A percentile compares a stretch with the other conserved stretches of the same genome.
Evolutionary conservation across 352 stramenopile species (phyloP).

Genomic region (Phytophthora brassicae): DNA sequence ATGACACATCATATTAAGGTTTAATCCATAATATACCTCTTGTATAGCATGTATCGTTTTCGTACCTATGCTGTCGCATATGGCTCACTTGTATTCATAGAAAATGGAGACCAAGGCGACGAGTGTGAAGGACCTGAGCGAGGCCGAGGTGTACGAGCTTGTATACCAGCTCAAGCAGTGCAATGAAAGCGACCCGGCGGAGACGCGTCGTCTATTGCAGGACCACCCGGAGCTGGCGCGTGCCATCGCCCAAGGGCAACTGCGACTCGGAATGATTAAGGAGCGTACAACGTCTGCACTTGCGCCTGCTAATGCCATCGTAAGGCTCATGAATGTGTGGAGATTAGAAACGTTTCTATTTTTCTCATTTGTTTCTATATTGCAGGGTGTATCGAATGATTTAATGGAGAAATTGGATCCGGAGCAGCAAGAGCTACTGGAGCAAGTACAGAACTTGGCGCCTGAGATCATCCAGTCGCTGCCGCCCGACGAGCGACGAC

Average conservation of each 20-base stretch:
- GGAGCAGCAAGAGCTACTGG: constrained; percentile 77
- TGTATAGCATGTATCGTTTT: neutral
- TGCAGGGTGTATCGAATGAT: constrained; percentile 60
- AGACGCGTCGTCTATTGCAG: constrained; percentile 67
- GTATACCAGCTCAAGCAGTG: constrained; percentile 81
- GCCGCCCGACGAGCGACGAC: constrained; percentile 63
- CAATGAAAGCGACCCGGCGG: constrained; percentile 74
- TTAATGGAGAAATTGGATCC: constrained; percentile 71
- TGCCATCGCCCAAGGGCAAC: constrained; percentile 68
- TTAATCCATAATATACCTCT: neutral
- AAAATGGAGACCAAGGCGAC: constrained; percentile 33
- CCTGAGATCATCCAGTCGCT: constrained; percentile 81
- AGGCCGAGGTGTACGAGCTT: constrained; percentile 71
- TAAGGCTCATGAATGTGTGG: constrained; percentile 13
- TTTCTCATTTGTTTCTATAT: no score
- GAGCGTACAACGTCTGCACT: constrained; percentile 38
- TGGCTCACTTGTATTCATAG: neutral
- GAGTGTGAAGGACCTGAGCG: constrained; percentile 52
- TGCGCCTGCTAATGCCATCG: constrained; percentile 52
- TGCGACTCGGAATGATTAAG: constrained; percentile 74
- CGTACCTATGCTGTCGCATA: neutral
- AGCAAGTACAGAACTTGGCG: constrained; percentile 80
- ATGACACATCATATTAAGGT: constrained; percentile 3
- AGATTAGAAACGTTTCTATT: no score
- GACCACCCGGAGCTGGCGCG: constrained; percentile 76